Evolutionary conservation across 148 eudicot species (phyloP).

Genomic region (Heliamphora exappendiculata): DNA sequence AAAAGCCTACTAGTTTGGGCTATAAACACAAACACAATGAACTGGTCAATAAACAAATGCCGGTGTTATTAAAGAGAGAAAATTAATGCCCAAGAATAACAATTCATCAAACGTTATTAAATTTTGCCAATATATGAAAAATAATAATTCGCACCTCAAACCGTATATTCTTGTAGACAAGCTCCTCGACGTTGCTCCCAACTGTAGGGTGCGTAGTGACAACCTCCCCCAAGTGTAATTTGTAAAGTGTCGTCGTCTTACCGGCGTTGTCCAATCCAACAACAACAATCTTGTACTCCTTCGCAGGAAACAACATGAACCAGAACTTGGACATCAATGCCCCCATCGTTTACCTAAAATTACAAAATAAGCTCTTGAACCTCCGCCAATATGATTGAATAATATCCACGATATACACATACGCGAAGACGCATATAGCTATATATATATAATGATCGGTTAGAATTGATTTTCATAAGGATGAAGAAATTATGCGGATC

Average conservation of each 20-base stretch:
- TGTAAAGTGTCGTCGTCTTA: slow-evolving; percentile 94
- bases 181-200: slow-evolving; percentile 97
- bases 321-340: slow-evolving; percentile 79
- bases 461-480: neutral
- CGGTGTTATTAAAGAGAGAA: neutral
- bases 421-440: neutral
- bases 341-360: slow-evolving; percentile 49
- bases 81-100: neutral
- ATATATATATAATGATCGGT: neutral
- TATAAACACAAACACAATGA: neutral
- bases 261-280: slow-evolving; percentile 98
- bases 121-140: neutral
- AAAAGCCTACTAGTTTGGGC: neutral
- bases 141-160: slow-evolving; percentile 50
- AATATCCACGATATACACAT: neutral
- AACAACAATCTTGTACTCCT: slow-evolving; percentile 90
- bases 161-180: slow-evolving; percentile 90
- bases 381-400: neutral
- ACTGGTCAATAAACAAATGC: neutral
- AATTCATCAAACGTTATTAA: neutral
- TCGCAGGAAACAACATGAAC: slow-evolving; percentile 98
- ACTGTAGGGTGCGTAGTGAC: slow-evolving; percentile 98
- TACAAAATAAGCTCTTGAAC: neutral
- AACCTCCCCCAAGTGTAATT: slow-evolving; percentile 88
- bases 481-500: neutral